These are phyloP conservation scores for Huntiella bhutanensis DNA, from an alignment of 2,329 filamentous ascomycete species.

Conservation along the genomic window DNA sequence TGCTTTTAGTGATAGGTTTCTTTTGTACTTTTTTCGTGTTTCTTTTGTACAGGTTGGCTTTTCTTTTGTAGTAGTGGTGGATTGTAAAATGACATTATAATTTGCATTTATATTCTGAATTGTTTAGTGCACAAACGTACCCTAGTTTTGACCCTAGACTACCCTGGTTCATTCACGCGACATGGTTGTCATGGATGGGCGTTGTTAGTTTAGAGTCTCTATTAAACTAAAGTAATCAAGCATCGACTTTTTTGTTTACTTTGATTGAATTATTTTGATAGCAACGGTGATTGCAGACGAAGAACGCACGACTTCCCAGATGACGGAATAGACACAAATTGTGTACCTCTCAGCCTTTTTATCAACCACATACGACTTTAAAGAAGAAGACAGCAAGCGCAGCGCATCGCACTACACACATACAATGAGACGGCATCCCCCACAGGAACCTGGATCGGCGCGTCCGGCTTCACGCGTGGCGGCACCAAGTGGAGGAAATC, in stretches of 20 bases:
- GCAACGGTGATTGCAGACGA: no score
- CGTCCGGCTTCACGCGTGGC: conserved; percentile 10
- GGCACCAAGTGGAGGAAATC: conserved; percentile 4
- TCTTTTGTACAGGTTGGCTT: not conserved
- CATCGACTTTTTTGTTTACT: not conserved
- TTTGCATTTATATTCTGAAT: no score
- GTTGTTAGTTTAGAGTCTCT: not conserved
- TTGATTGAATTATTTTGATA: not conserved
- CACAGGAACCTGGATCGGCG: conserved; percentile 8
- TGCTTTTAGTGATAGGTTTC: not conserved
- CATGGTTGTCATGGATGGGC: no score
- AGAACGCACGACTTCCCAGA: no score
- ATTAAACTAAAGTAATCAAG: not conserved
- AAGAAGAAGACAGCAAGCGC: not conserved
- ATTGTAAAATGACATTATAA: no score
- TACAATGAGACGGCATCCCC: conserved; percentile 7
- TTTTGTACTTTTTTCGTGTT: not conserved
- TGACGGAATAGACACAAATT: no score
- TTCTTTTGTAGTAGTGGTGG: not conserved
- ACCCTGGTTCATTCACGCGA: no score
- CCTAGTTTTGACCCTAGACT: no score
- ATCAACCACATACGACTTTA: no score
- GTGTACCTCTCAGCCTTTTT: no score
- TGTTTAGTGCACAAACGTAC: no score
- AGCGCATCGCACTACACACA: not conserved